A percentile compares a stretch with the other conserved stretches of the same genome.
These are phyloP conservation scores for Tolypocladium ovalisporum DNA, from an alignment of 2,329 filamentous ascomycete genomes.

Conservation along the genomic window DNA sequence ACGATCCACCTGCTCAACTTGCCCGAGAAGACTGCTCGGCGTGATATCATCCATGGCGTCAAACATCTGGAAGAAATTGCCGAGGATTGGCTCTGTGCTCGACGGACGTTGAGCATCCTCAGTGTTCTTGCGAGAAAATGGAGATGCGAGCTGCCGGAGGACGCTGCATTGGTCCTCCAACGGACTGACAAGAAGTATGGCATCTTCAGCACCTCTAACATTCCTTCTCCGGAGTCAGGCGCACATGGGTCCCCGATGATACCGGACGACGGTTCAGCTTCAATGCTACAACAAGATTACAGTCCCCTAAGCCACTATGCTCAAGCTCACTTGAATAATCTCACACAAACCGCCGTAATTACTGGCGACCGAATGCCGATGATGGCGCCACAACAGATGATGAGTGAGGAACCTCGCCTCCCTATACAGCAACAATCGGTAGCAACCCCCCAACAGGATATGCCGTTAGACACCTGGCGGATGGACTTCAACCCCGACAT, in stretches of 20 bases:
- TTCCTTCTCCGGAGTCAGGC: slow-evolving; percentile 40
- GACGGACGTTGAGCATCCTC: slow-evolving; percentile 74
- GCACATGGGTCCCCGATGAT: slow-evolving; percentile 15
- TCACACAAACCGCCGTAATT: slow-evolving; percentile 1
- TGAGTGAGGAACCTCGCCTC: background rate
- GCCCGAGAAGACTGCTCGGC: slow-evolving; percentile 78
- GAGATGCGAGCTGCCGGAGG: slow-evolving; percentile 76
- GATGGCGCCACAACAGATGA: slow-evolving; percentile 4
- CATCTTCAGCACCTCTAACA: slow-evolving; percentile 51
- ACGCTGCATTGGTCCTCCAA: slow-evolving; percentile 65
- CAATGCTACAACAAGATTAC: slow-evolving; percentile 17
- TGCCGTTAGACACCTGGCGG: slow-evolving; percentile 10
- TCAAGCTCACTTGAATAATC: slow-evolving; percentile 12
- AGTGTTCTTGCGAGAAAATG: slow-evolving; percentile 81
- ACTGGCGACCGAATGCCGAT: slow-evolving; percentile 1
- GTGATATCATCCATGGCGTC: slow-evolving; percentile 83
- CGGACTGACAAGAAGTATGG: slow-evolving; percentile 75
- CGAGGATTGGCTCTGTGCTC: slow-evolving; percentile 85
- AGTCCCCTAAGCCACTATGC: slow-evolving; percentile 23
- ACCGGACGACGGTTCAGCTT: slow-evolving; percentile 14
- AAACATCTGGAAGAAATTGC: slow-evolving; percentile 93
- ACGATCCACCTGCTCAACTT: slow-evolving; percentile 91
- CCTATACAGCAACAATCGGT: background rate
- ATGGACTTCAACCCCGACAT: slow-evolving; percentile 12
- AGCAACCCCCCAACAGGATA: slow-evolving; percentile 4